Conservation (phyloP, 2,329 filamentous ascomycete species). For the Cordyceps militaris region DNA sequence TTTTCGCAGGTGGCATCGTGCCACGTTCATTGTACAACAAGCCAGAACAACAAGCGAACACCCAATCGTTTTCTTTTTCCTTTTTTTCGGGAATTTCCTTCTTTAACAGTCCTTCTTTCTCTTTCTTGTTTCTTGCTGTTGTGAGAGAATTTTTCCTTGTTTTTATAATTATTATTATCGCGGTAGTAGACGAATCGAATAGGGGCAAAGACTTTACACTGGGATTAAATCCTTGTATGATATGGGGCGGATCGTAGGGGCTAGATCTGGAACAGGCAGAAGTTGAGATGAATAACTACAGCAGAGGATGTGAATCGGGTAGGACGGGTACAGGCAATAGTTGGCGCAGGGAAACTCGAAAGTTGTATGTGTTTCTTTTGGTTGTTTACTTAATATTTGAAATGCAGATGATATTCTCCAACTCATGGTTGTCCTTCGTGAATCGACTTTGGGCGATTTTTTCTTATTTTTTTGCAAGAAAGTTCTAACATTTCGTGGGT, state of each 20-base stretch:
- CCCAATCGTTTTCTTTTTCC: not conserved
- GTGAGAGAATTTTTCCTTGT: not conserved
- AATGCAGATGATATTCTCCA: not conserved
- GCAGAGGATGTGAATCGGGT: not conserved
- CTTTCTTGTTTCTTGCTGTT: not conserved
- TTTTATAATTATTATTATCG: not conserved
- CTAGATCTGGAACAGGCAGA: not conserved
- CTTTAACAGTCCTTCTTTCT: constrained; percentile 3
- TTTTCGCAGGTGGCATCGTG: not conserved
- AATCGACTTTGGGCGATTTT: no score
- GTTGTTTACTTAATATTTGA: not conserved
- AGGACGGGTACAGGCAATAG: not conserved
- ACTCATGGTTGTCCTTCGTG: not conserved
- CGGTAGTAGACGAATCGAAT: not conserved
- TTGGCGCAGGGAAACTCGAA: not conserved
- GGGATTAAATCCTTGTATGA: not conserved
- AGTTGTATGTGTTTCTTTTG: not conserved
- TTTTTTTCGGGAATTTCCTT: not conserved
- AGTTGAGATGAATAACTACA: not conserved
- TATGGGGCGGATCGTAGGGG: not conserved
- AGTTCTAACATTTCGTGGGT: no score
- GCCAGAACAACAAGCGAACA: constrained; percentile 2
- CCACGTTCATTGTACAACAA: constrained; percentile 5
- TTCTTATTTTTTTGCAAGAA: no score
- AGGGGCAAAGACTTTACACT: not conserved